Evolutionary conservation across 2,329 filamentous ascomycete species (phyloP).

Genomic region (Aspergillus tanneri): DNA sequence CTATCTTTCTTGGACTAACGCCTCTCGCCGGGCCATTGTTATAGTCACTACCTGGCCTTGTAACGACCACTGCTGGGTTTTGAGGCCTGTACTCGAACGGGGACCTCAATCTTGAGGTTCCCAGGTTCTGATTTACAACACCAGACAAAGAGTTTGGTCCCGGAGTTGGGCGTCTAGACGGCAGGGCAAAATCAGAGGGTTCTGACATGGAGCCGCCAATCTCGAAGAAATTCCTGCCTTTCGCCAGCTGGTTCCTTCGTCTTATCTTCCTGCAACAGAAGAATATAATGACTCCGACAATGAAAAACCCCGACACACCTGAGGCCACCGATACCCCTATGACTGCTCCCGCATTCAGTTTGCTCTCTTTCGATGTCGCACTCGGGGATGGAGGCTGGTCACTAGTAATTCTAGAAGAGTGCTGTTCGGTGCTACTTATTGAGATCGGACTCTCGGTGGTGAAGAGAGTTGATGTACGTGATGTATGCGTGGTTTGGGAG

Average conservation of each 20-base stretch:
- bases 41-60: slow-evolving; percentile 14
- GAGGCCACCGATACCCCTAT: slow-evolving; percentile 40
- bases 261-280: slow-evolving; percentile 32
- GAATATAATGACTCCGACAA: slow-evolving; percentile 34
- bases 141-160: slow-evolving; percentile 15
- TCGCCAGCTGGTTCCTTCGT: slow-evolving; percentile 21
- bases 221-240: slow-evolving; percentile 35
- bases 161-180: slow-evolving; percentile 24
- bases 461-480: slow-evolving; percentile 12
- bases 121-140: slow-evolving; percentile 12
- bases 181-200: slow-evolving; percentile 32
- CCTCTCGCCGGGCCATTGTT: slow-evolving; percentile 1
- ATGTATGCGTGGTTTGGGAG: slow-evolving; percentile 5
- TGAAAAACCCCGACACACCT: slow-evolving; percentile 36
- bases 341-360: slow-evolving; percentile 31
- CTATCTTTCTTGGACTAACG: slow-evolving; percentile 25
- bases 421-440: slow-evolving; percentile 9
- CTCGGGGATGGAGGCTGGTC: slow-evolving; percentile 7
- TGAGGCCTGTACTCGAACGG: slow-evolving; percentile 18
- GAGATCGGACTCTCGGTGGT: slow-evolving; percentile 21
- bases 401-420: slow-evolving; percentile 18
- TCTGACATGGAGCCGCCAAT: slow-evolving; percentile 42
- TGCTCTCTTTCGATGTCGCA: slow-evolving; percentile 13
- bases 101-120: slow-evolving; percentile 22
- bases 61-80: slow-evolving; percentile 23